Evolutionary conservation across 495 filamentous ascomycete genomes (phyloP), one percentile per base, ranked within the genome.

Genomic region (Talaromyces ruber): DNA sequence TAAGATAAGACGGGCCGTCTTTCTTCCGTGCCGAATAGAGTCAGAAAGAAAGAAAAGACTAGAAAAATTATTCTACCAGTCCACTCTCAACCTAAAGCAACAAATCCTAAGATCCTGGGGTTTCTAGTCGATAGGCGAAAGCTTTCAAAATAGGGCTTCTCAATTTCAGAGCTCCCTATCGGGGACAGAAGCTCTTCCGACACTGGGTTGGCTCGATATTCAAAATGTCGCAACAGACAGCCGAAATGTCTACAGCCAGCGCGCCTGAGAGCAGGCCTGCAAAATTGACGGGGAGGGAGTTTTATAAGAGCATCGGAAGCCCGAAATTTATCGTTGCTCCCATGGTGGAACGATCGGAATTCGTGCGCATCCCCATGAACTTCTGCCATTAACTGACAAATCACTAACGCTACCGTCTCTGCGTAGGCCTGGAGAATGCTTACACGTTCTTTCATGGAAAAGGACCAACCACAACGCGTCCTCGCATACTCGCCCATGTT

Each of bases 281-380:
- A 60, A 96, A 93, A 70, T 77, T 96, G 1, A 83, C 86, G 64
- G 94, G 94, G 6, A 81, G 95, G 21, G 87, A 88, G 34, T 97
- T 98, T 72, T 98, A 97, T 68, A 85, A 96, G 72, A 94, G 89
- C 66, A 84, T 99, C 60, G 94, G 95, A 12, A 91, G 87, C 61
- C 94, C 94, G 0, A 95, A 89, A 69, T 86, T 89, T 64, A 83
- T 98, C 45, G 82, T 99, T 28, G 94, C 94, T 34, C 94, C 94
- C 32, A 99, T 99, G 94, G 94, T 99, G 22, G 94, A 98, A 65
- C 89, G 97, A 70, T 96, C 92, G 4, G 95, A 98, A 78, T 96
- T 97, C 77, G 93, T 97, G 80, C 63, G 87, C 78, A 37, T 60
- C 61, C 64, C 28, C 26, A 24, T 39, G 14, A 62, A 8, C 51